Percentiles rank a stretch among this genome's conserved stretches.
Evolutionary conservation across 2,329 filamentous ascomycete genomes (phyloP).

Genomic region (Diaporthe helianthi): DNA sequence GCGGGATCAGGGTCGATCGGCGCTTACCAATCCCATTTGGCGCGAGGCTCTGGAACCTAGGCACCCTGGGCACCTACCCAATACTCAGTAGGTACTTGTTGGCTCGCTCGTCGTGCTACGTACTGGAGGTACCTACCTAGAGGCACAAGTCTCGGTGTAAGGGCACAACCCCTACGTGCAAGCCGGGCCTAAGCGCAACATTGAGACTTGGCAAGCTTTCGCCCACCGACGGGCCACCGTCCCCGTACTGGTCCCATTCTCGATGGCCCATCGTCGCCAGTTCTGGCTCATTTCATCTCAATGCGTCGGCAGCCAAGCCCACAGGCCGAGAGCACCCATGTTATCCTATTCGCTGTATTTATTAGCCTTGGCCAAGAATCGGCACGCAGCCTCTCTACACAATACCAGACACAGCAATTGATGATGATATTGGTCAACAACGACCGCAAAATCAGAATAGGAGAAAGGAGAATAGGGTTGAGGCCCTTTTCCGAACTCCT

Average conservation of each 20-base stretch:
- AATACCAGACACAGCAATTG: neutral
- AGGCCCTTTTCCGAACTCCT: too few species aligned
- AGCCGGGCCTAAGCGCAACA: too few species aligned
- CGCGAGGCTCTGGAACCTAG: neutral
- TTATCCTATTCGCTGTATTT: slow-evolving; percentile 1
- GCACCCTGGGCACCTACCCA: too few species aligned
- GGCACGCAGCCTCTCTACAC: neutral
- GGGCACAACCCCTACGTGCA: too few species aligned
- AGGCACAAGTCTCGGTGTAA: too few species aligned
- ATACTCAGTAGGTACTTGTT: neutral
- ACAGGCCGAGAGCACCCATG: neutral
- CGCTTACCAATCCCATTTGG: slow-evolving; percentile 11
- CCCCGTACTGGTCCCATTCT: neutral
- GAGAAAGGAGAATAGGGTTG: too few species aligned
- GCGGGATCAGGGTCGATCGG: neutral
- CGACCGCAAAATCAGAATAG: too few species aligned
- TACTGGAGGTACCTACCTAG: neutral
- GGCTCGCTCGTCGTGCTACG: neutral
- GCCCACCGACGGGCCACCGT: neutral
- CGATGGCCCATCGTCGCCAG: neutral
- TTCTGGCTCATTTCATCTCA: slow-evolving; percentile 9
- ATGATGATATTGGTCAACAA: neutral
- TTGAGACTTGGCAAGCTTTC: too few species aligned
- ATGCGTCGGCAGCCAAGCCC: slow-evolving; percentile 7
- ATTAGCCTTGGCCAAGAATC: neutral